These are phyloP conservation scores for Exophiala sp. DNA, from an alignment of 2,329 filamentous ascomycete genomes.

Conservation along the genomic window DNA sequence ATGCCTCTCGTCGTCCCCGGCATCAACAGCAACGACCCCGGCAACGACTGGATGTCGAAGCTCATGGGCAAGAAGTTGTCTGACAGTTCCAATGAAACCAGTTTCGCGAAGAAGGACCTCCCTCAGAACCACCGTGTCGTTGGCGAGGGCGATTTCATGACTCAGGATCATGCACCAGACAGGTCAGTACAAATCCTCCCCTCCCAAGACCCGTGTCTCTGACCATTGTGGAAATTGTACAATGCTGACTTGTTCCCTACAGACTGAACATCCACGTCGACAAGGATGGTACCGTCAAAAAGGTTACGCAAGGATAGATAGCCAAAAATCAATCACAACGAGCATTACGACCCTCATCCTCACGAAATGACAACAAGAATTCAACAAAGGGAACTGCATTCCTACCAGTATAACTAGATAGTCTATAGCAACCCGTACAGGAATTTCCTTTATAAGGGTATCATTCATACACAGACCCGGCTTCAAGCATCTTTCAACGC, in stretches of 20 bases:
- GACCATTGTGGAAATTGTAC: too few relatives aligned
- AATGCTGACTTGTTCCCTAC: not conserved
- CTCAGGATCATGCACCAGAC: conserved; percentile 42
- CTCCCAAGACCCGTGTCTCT: not conserved
- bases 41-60: conserved; percentile 40
- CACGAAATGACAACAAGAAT: not conserved
- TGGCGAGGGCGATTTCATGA: conserved; percentile 35
- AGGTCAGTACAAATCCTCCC: conserved; percentile 32
- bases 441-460: not conserved
- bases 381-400: not conserved
- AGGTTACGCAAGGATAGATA: conserved; percentile 35
- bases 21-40: conserved; percentile 34
- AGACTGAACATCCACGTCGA: conserved; percentile 46
- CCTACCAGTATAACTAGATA: not conserved
- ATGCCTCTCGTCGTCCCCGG: conserved; percentile 50
- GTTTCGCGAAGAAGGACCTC: conserved; percentile 46
- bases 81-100: conserved; percentile 33
- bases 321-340: not conserved
- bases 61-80: conserved; percentile 46
- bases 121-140: conserved; percentile 44
- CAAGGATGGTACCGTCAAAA: conserved; percentile 41
- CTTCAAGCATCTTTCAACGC: conserved; percentile 42
- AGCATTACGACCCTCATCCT: not conserved
- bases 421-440: not conserved
- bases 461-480: not conserved